Evolutionary conservation across 2,329 filamentous ascomycete genomes (phyloP), one percentile per base, ranked within the genome.

Genomic region (Thielaviopsis populi): DNA sequence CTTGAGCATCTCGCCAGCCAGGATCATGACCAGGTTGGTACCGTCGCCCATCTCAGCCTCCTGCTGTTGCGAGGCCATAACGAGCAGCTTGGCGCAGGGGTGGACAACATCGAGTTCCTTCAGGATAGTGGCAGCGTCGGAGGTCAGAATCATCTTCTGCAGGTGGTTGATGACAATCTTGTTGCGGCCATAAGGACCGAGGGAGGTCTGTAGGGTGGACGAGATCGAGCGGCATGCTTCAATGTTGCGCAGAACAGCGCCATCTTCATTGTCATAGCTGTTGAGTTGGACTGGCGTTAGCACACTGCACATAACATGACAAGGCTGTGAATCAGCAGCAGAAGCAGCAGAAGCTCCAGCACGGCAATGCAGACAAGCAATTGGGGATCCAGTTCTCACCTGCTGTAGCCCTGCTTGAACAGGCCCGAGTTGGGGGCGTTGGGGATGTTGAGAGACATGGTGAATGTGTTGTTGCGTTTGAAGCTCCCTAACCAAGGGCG

Each of bases 91-190:
- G 61, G 94, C 95, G 65, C 94, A 94, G 67, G 95, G 94, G 79
- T 99, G 94, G 64, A 99, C 91, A 68, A 99, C 94, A 72, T 99
- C 94, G 75, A 99, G 85, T 79, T 99, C 95, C 72, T 91, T 87
- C 70, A 99, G 83, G 73, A 99, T 99, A 53, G 94, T 97, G 69
- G 94, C 94, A 68, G 94, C 94, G 73, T 99, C 94, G 67, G 91
- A 97, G 70, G 95, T 99, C 68, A 99, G 81, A 71, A 96, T 95
- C 94, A 99, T 96, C 82, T 99, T 99, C 76, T 96, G 90, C 68
- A 99, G 82, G 78, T 99, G 95, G 81, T 99, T 99, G 81, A 99
- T 97, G 78, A 99, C 90, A 73, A 99, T 91, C 80, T 99, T 99
- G 82, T 99, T 99, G 76, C 94, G 89, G 72, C 94, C 94, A 77